These are phyloP conservation scores for Fraxinus anomala DNA, from an alignment of 257 asterid genomes.

Conservation along the genomic window DNA sequence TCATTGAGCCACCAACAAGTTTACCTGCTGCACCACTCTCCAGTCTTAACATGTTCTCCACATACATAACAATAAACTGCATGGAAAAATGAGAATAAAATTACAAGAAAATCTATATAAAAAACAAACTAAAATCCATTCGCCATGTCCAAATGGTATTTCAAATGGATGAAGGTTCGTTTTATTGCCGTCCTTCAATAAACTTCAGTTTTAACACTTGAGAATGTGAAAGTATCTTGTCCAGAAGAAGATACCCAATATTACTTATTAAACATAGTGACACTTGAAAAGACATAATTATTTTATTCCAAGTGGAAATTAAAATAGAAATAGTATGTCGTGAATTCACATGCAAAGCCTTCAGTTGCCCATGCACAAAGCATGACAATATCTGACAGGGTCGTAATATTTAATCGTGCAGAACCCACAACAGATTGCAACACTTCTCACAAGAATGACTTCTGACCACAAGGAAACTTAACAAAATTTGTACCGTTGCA, in stretches of 20 bases:
- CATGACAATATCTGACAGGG: neutral
- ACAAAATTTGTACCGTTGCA: neutral
- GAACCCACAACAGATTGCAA: constrained; percentile 1
- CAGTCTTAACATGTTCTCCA: constrained; percentile 86
- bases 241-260: neutral
- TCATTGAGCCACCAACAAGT: constrained; percentile 67
- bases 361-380: constrained; percentile 12
- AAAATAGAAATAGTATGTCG: neutral
- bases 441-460: constrained; percentile 9
- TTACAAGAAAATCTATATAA: constrained; percentile 12
- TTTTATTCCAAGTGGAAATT: neutral
- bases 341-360: neutral
- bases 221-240: neutral
- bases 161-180: neutral
- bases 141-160: neutral
- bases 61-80: constrained; percentile 64
- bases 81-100: constrained; percentile 11
- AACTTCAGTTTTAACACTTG: neutral
- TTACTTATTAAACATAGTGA: neutral
- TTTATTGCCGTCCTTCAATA: too few relatives aligned
- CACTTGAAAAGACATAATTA: neutral
- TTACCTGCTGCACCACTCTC: constrained; percentile 65
- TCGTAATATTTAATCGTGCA: neutral
- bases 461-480: neutral
- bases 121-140: neutral